Conservation (phyloP, 352 stramenopile genomes). For the Thalassiosira pacifica region DNA sequence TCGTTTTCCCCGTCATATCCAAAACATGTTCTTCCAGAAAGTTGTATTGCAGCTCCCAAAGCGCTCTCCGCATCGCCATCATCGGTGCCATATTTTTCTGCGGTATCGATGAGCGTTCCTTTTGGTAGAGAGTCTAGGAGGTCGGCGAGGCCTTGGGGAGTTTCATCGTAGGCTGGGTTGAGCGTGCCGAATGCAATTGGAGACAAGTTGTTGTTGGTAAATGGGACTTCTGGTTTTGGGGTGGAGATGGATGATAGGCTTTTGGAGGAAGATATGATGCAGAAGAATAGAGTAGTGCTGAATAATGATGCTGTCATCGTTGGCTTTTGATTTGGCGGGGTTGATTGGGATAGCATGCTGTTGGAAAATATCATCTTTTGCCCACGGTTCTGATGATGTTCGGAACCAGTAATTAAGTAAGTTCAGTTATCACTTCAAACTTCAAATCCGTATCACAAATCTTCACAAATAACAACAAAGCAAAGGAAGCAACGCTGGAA, state of each 20-base stretch:
- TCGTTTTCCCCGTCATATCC: background rate
- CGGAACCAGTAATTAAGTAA: too few relatives aligned
- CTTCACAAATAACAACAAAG: too few relatives aligned
- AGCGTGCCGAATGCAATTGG: constrained; percentile 12
- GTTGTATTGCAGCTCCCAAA: constrained; percentile 10
- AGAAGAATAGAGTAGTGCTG: background rate
- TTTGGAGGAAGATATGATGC: background rate
- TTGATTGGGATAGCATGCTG: background rate
- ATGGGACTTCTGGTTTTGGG: background rate
- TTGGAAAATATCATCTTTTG: too few relatives aligned
- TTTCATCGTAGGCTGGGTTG: constrained; percentile 23
- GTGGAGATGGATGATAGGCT: background rate
- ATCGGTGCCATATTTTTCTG: constrained; percentile 27
- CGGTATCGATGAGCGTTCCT: constrained; percentile 27
- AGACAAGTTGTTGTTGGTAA: constrained; percentile 17
- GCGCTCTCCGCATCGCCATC: constrained; percentile 14
- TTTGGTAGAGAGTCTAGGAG: constrained; percentile 12
- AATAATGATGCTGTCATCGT: background rate
- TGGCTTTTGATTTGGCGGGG: background rate
- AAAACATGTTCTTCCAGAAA: constrained; percentile 14
- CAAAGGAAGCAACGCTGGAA: too few relatives aligned
- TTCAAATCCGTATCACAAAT: too few relatives aligned
- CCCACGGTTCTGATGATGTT: too few relatives aligned
- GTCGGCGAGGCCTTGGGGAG: background rate
- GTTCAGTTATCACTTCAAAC: too few relatives aligned